Evolutionary conservation across 2,329 filamentous ascomycete species (phyloP), one percentile per base, ranked within the genome.

Genomic region (Pseudogymnoascus sp.): DNA sequence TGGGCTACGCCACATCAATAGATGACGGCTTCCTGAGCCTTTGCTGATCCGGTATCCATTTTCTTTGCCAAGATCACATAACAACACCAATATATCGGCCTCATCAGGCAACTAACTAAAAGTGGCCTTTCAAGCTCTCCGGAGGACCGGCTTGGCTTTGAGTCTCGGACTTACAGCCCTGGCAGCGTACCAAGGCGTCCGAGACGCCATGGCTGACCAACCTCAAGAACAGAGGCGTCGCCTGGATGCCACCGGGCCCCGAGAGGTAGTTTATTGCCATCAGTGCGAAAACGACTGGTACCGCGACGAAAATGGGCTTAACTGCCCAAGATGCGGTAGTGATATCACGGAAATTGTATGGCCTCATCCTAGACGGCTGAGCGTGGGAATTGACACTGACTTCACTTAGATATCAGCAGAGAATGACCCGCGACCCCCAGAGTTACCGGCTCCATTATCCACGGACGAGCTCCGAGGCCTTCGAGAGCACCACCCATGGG

Each of bases 191-290:
- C 78, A 80, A 68, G 77, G 75, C 66, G 75, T 74, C 63, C 76
- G 78, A 74, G 70, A 71, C 73, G 72, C 65, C 70, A 71, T 72
- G 70, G 69, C 73, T 69, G 63, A 71, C 53, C 64, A 67, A 64
- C 61, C 61, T 33, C 41, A 59, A 33, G 47, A 12, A 25, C 47
- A 39, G 25, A 61, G 60, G 36, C 61, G 68, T 43, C 80, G 78
- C 68, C 77, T 85, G 62, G 80, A 82, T 70, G 78, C 79, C 65
- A 75, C 73, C 20, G 68, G 72, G 4, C 75, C 75, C 64, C 79
- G 84, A 65, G 89, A 96, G 71, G 83, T 93, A 65, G 87, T 97
- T 60, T 95, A 82, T 73, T 99, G 94, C 74, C 91, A 97, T 74
- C 76, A 81, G 63, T 97, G 94, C 76, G 73, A 81, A 59, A 76